Conservation (phyloP, 2,329 filamentous ascomycete species). For the Neurospora crassa region DNA sequence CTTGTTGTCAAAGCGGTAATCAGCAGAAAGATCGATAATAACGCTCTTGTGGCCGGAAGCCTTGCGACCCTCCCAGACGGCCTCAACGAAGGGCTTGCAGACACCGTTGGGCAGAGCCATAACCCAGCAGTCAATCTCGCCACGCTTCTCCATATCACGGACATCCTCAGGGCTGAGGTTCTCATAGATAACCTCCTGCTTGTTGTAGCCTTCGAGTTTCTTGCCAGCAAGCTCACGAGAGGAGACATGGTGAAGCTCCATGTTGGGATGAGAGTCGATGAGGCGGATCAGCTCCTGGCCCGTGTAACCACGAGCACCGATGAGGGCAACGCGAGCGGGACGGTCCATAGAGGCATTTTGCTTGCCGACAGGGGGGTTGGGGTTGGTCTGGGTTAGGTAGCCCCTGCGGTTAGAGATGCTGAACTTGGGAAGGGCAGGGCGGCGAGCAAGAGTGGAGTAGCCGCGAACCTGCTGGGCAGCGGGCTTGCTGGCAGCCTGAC, state of each 20-base stretch:
- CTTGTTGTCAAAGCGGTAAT: constrained; percentile 77
- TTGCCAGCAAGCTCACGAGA: constrained; percentile 86
- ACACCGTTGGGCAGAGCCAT: constrained; percentile 95
- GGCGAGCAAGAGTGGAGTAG: constrained; percentile 53
- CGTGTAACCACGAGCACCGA: constrained; percentile 88
- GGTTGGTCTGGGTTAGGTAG: constrained; percentile 63
- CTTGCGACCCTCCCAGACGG: constrained; percentile 62
- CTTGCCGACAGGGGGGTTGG: constrained; percentile 80
- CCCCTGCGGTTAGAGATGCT: constrained; percentile 27
- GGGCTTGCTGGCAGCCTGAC: constrained; percentile 49
- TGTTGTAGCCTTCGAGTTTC: constrained; percentile 80
- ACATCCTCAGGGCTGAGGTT: constrained; percentile 83
- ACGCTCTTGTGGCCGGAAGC: constrained; percentile 49
- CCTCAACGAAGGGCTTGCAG: constrained; percentile 88
- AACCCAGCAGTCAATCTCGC: constrained; percentile 90
- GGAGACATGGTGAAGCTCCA: constrained; percentile 86
- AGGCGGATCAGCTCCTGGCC: constrained; percentile 84
- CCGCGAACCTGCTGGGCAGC: constrained; percentile 44
- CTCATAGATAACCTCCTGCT: constrained; percentile 86
- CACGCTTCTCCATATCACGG: constrained; percentile 70
- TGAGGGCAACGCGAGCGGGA: constrained; percentile 73
- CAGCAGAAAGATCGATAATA: constrained; percentile 90
- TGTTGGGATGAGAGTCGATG: constrained; percentile 76
- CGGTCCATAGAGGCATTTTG: constrained; percentile 78
- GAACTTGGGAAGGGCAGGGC: constrained; percentile 19